Evolutionary conservation across 2,329 filamentous ascomycete genomes (phyloP).

Genomic region (Helicocarpus griseus): DNA sequence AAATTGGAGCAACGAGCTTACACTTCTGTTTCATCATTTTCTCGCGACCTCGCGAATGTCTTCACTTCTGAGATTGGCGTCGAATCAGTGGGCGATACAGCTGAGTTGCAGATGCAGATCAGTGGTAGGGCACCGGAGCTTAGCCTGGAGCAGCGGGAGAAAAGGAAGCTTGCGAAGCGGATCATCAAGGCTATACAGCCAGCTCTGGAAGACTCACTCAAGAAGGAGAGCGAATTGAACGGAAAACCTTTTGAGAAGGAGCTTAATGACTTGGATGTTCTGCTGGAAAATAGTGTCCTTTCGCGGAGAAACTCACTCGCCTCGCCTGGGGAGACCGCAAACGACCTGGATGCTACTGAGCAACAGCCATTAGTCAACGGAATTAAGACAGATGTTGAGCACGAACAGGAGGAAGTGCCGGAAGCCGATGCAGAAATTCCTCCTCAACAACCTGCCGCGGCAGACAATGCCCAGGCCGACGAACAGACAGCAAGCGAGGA

Average conservation of each 20-base stretch:
- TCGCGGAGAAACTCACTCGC: slow-evolving; percentile 35
- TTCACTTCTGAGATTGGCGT: slow-evolving; percentile 47
- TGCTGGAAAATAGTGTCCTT: slow-evolving; percentile 58
- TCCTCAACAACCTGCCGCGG: background rate
- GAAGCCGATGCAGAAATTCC: background rate
- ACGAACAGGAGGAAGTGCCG: background rate
- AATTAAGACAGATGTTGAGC: slow-evolving; percentile 15
- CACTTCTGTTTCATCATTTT: slow-evolving; percentile 52
- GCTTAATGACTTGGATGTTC: slow-evolving; percentile 61
- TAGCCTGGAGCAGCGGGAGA: slow-evolving; percentile 61
- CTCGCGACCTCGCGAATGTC: slow-evolving; percentile 46
- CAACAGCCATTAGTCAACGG: slow-evolving; percentile 19
- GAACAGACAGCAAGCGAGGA: slow-evolving; percentile 3
- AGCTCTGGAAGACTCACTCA: slow-evolving; percentile 63
- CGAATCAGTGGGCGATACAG: slow-evolving; percentile 35
- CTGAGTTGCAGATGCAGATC: slow-evolving; percentile 42
- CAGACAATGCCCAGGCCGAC: background rate
- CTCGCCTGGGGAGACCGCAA: background rate
- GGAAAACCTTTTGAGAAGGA: slow-evolving; percentile 60
- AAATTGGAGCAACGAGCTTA: slow-evolving; percentile 49
- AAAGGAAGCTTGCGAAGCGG: slow-evolving; percentile 75
- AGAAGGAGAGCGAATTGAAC: slow-evolving; percentile 71
- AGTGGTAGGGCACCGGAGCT: slow-evolving; percentile 36
- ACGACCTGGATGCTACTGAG: background rate
- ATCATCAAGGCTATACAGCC: slow-evolving; percentile 78